These are phyloP conservation scores for Penicillium turbatum DNA, from an alignment of 495 filamentous ascomycete genomes.

Conservation along the genomic window DNA sequence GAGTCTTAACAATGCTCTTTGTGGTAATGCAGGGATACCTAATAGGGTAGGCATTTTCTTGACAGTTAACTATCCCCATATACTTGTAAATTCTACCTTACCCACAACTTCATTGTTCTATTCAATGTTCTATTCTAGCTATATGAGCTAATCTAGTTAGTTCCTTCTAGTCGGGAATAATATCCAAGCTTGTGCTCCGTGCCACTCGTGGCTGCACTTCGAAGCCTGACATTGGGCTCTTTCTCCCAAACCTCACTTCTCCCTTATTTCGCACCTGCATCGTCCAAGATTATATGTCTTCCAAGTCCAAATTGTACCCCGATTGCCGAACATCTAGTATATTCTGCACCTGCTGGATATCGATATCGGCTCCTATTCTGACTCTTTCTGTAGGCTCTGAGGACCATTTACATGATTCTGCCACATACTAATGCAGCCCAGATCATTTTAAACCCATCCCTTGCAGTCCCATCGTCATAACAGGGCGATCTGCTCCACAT, in stretches of 20 bases:
- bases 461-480: constrained; percentile 13
- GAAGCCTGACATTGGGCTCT: constrained; percentile 10
- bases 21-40: too few species aligned
- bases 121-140: too few species aligned
- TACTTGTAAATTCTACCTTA: too few species aligned
- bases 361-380: not conserved
- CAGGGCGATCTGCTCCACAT: constrained; percentile 27
- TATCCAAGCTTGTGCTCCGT: not conserved
- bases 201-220: constrained; percentile 5
- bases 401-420: constrained; percentile 3
- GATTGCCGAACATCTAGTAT: not conserved
- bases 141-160: too few species aligned
- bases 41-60: too few species aligned
- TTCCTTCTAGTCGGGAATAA: not conserved
- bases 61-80: too few species aligned
- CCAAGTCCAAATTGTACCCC: not conserved
- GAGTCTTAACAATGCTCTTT: too few species aligned
- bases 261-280: not conserved
- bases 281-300: not conserved
- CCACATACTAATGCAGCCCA: constrained; percentile 7
- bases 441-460: constrained; percentile 1
- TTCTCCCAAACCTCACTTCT: not conserved
- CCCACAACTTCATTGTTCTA: too few species aligned
- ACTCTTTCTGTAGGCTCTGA: not conserved
- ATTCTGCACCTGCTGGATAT: not conserved